Percentiles rank a stretch among this genome's conserved stretches.
phyloP scores from a whole-genome alignment of 805 yeast species.

The Hanseniaspora valbyensis region DNA sequence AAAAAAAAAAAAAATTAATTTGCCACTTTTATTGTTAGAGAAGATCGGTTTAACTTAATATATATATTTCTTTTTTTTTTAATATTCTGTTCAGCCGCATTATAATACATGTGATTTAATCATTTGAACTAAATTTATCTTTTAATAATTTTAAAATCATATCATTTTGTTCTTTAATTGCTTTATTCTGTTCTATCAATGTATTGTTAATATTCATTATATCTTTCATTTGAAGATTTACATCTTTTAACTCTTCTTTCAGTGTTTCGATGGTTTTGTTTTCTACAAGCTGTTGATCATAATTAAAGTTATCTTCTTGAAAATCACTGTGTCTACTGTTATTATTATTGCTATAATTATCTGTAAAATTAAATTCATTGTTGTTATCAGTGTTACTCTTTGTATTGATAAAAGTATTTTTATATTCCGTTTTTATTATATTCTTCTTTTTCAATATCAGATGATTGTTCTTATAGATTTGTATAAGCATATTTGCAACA shows the following conservation, averaged over 20 bases:
- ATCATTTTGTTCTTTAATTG: conserved; percentile 3
- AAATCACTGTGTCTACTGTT: neutral
- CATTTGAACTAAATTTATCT: neutral
- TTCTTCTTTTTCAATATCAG: neutral
- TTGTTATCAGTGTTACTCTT: neutral
- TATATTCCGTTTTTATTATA: neutral
- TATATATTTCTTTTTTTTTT: neutral
- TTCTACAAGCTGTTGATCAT: too few species aligned
- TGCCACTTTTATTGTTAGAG: too few species aligned
- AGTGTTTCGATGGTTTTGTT: neutral
- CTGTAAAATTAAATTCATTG: neutral
- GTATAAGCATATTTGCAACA: conserved; percentile 3
- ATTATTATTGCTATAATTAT: neutral
- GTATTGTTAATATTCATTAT: neutral
- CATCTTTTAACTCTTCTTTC: neutral
- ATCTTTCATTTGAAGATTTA: neutral
- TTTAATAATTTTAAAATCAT: neutral
- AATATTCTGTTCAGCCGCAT: neutral
- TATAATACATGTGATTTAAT: neutral
- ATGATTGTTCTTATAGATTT: conserved; percentile 1
- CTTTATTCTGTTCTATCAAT: conserved; percentile 3
- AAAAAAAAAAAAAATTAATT: too few species aligned
- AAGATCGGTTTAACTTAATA: too few species aligned
- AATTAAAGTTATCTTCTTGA: too few species aligned
- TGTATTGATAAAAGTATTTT: too few species aligned